phyloP scores from a whole-genome alignment of 139 green algal genomes.

The Desmodesmus armatus region DNA sequence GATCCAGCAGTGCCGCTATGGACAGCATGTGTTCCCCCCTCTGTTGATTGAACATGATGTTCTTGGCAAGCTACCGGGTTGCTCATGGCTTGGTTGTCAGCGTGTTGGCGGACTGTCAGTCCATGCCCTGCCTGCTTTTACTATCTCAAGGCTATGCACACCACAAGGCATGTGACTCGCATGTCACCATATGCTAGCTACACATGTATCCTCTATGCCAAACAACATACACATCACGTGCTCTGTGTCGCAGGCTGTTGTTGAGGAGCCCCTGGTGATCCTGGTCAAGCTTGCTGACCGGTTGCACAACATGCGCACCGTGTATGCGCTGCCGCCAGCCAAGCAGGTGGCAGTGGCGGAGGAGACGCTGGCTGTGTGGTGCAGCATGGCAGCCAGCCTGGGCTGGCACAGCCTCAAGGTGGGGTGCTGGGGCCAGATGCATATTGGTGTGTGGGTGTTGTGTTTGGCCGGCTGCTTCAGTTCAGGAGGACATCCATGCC shows the following conservation, averaged over 20 bases:
- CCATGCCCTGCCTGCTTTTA: neutral
- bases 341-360: constrained; percentile 83
- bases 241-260: no score
- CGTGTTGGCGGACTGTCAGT: neutral
- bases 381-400: constrained; percentile 91
- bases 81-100: no score
- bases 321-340: constrained; percentile 82
- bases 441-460: no score
- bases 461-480: no score
- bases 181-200: neutral
- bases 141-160: no score
- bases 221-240: no score
- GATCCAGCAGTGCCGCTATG: neutral
- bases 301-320: constrained; percentile 98
- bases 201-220: no score
- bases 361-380: constrained; percentile 94
- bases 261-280: constrained; percentile 87
- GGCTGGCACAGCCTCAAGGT: constrained; percentile 94
- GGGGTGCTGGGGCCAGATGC: neutral
- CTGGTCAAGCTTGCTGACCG: constrained; percentile 96
- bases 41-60: no score
- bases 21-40: no score
- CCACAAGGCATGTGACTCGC: neutral
- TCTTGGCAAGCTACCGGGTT: no score
- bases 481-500: no score